Conservation (phyloP, 2,329 filamentous ascomycete genomes). For the Cladobotryum protrusum region DNA sequence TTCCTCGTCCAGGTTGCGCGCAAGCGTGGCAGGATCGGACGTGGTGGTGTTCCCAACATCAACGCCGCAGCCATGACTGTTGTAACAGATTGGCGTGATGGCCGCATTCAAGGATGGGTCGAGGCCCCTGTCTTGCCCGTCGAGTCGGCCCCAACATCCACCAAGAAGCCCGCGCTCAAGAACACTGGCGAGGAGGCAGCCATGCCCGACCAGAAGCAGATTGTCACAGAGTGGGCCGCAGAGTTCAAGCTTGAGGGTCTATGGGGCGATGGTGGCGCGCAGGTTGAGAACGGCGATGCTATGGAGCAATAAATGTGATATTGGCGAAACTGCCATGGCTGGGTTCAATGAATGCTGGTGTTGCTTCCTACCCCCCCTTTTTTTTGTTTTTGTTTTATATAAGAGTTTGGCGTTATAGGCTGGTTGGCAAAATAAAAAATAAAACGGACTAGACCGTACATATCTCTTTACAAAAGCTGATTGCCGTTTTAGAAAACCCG, state of each 20-base stretch:
- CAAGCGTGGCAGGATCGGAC: constrained; percentile 82
- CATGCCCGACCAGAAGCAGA: constrained; percentile 67
- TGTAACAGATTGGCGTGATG: constrained; percentile 94
- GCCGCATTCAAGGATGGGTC: constrained; percentile 87
- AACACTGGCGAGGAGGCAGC: constrained; percentile 38
- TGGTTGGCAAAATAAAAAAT: constrained; percentile 19
- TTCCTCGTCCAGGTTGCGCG: constrained; percentile 93
- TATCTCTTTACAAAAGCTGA: constrained; percentile 18
- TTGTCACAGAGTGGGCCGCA: constrained; percentile 87
- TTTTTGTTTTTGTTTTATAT: constrained; percentile 15
- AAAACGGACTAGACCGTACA: constrained; percentile 19
- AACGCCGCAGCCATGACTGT: constrained; percentile 84
- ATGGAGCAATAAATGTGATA: constrained; percentile 44
- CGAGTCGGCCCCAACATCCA: constrained; percentile 27
- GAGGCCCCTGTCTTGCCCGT: constrained; percentile 65
- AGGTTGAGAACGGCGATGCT: constrained; percentile 30
- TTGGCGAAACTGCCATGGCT: not conserved
- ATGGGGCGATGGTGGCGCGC: constrained; percentile 60
- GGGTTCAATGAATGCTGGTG: not conserved
- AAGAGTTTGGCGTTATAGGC: constrained; percentile 26
- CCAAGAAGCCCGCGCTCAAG: constrained; percentile 26
- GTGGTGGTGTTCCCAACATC: constrained; percentile 86
- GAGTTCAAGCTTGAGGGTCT: constrained; percentile 94
- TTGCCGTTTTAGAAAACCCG: constrained; percentile 12
- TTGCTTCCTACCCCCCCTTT: not conserved